Evolutionary conservation across 2,329 filamentous ascomycete genomes (phyloP), one percentile per base, ranked within the genome.

Genomic region (Botrytis medusae): DNA sequence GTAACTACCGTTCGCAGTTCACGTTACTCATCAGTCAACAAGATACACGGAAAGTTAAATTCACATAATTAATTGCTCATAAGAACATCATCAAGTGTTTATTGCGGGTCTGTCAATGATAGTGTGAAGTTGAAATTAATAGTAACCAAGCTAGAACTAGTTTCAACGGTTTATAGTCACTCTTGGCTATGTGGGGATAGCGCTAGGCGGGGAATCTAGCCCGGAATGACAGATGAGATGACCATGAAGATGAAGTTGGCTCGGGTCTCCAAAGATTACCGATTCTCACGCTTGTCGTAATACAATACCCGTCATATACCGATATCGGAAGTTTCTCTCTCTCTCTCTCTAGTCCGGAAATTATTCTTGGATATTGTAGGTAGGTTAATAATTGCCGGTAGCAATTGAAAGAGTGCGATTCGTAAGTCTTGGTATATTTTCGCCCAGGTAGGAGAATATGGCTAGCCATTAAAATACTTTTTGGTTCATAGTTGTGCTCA

Each of bases 321-420:
- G 0, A 1, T 9, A 57, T 9, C 14, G 16, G 16, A 29, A 2
- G 0, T 2, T 18, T 3, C n/a, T n/a, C n/a, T n/a, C n/a, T 29
- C 37, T 29, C 51, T 57, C 7, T 32, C n/a, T 57, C 16, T 2
- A 3, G 6, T 1, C n/a, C 25, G n/a, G 51, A 4, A 57, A 57
- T 16, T 9, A 16, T 3, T 18, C 14, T 57, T 7, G 6, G 2
- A 4, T 29, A 57, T 18, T 29, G 6, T 18, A 18, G 3, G 29
- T 0, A 57, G n/a, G 51, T 18, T 12, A 0, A 32, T 29, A 9
- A 29, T 57, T 57, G 7, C 51, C n/a, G n/a, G 32, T 18, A 29
- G 51, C 14, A 29, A 18, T 29, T 18, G n/a, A 14, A 18, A 16
- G 51, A 57, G 7, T 29, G 51, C 14, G 2, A 57, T 9, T 29